phyloP scores from a whole-genome alignment of 371 early-diverging fungal genomes.

The Caulochytrium protostelioides region DNA sequence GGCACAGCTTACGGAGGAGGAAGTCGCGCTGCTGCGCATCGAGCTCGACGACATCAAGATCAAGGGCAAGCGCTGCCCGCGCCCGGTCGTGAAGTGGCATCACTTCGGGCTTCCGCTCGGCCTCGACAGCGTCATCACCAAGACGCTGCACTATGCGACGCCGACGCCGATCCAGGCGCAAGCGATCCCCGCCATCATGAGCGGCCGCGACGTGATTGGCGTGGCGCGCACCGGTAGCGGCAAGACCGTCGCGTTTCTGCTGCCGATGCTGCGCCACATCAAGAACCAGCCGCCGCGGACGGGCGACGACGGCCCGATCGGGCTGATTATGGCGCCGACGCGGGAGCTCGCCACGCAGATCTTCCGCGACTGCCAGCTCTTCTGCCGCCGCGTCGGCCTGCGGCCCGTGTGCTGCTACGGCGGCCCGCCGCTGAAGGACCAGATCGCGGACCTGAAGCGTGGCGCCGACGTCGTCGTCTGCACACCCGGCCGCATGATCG shows the following conservation, averaged over 20 bases:
- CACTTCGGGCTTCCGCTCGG: conserved; percentile 60
- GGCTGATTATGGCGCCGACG: conserved; percentile 95
- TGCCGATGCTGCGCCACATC: conserved; percentile 93
- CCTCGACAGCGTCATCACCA: conserved; percentile 44
- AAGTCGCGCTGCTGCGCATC: conserved; percentile 57
- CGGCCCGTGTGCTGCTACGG: conserved; percentile 91
- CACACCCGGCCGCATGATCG: conserved; percentile 99
- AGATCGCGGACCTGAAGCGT: conserved; percentile 90
- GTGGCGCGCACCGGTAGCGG: conserved; percentile 99
- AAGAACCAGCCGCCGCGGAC: conserved; percentile 77
- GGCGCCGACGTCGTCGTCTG: conserved; percentile 97
- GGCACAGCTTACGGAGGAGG: conserved; percentile 51
- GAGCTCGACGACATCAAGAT: conserved; percentile 89
- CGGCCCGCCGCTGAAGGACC: conserved; percentile 91
- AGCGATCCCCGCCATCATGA: conserved; percentile 91
- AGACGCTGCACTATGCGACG: conserved; percentile 53
- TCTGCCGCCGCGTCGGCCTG: conserved; percentile 55
- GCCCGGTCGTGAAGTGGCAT: conserved; percentile 85
- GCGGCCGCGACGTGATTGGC: conserved; percentile 92
- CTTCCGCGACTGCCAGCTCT: conserved; percentile 71
- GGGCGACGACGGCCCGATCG: conserved; percentile 77
- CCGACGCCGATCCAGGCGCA: conserved; percentile 95
- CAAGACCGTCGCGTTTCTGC: conserved; percentile 86
- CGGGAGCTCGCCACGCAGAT: conserved; percentile 98
- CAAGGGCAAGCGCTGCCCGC: conserved; percentile 63